phyloP scores from a whole-genome alignment of 371 early-diverging fungal species.

The Coemansia sp. region DNA sequence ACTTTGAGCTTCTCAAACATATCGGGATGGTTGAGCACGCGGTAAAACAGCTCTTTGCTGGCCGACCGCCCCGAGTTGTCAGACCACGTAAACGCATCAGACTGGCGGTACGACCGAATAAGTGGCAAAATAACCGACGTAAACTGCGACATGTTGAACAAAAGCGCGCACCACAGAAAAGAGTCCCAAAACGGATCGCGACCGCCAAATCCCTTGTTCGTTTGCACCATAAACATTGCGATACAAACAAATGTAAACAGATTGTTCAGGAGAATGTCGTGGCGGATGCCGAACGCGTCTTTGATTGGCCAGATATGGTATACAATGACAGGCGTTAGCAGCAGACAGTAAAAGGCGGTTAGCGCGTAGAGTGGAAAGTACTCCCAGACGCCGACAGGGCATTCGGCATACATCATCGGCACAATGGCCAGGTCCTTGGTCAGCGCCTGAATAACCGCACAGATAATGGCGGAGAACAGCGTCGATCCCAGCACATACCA shows the following conservation, averaged over 20 bases:
- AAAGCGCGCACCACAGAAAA: constrained; percentile 45
- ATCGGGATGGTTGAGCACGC: constrained; percentile 45
- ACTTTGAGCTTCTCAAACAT: constrained; percentile 49
- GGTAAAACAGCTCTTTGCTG: constrained; percentile 49
- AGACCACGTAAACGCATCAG: constrained; percentile 46
- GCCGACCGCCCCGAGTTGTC: constrained; percentile 34
- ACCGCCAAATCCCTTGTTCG: constrained; percentile 41
- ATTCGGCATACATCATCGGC: constrained; percentile 41
- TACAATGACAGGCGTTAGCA: constrained; percentile 44
- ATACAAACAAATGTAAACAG: constrained; percentile 50
- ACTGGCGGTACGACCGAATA: constrained; percentile 43
- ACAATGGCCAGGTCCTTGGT: constrained; percentile 44
- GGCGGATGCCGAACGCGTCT: constrained; percentile 51
- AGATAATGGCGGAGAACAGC: constrained; percentile 35
- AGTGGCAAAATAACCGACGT: constrained; percentile 51
- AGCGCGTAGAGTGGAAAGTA: constrained; percentile 50
- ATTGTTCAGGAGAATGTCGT: constrained; percentile 49
- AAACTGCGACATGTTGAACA: constrained; percentile 52
- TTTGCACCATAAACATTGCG: constrained; percentile 51
- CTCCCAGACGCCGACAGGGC: constrained; percentile 53
- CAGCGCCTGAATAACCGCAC: constrained; percentile 47
- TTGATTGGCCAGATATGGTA: constrained; percentile 52
- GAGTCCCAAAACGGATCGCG: constrained; percentile 49
- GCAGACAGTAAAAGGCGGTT: constrained; percentile 39
- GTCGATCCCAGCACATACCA: constrained; percentile 40